Percentiles rank a stretch among this genome's conserved stretches.
These are phyloP conservation scores for Parastagonospora avenae DNA, from an alignment of 2,329 filamentous ascomycete genomes.

Conservation along the genomic window DNA sequence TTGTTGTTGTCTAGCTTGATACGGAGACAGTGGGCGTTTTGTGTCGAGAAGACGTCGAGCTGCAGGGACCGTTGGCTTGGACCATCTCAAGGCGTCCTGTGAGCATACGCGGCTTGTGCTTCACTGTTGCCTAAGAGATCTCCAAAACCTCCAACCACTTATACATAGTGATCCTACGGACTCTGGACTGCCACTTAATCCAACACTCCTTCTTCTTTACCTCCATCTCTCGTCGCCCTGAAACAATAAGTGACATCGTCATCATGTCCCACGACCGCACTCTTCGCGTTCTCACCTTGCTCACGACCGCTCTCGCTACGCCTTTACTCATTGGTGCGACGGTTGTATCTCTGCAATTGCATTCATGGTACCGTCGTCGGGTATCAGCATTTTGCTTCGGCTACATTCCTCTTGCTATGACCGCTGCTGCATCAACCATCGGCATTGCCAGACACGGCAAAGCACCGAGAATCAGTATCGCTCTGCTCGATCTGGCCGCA, in stretches of 20 bases:
- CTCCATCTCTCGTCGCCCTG: neutral
- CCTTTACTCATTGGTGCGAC: slow-evolving; percentile 19
- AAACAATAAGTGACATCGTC: neutral
- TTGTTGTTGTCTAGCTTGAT: neutral
- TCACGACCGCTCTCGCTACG: slow-evolving; percentile 10
- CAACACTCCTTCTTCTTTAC: neutral
- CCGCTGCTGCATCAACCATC: slow-evolving; percentile 7
- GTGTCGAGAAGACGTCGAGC: too few relatives aligned
- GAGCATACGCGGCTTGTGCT: slow-evolving; percentile 10
- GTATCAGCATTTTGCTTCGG: slow-evolving; percentile 17
- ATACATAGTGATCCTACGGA: neutral
- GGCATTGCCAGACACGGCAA: slow-evolving; percentile 8
- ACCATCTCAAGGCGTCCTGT: slow-evolving; percentile 2
- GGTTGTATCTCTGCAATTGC: slow-evolving; percentile 7
- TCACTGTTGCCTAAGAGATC: slow-evolving; percentile 20
- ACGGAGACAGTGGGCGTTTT: too few relatives aligned
- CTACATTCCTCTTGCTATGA: slow-evolving; percentile 19
- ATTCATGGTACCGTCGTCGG: neutral
- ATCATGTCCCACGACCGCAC: slow-evolving; percentile 11
- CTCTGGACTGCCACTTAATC: neutral
- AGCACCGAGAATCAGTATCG: slow-evolving; percentile 3
- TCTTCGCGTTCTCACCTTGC: slow-evolving; percentile 13
- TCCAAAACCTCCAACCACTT: slow-evolving; percentile 1
- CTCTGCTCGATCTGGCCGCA: slow-evolving; percentile 10
- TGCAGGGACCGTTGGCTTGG: neutral